A percentile compares a stretch with the other conserved stretches of the same genome.
Conservation (phyloP, 345 rosid species). For the Anacardium occidentale region DNA sequence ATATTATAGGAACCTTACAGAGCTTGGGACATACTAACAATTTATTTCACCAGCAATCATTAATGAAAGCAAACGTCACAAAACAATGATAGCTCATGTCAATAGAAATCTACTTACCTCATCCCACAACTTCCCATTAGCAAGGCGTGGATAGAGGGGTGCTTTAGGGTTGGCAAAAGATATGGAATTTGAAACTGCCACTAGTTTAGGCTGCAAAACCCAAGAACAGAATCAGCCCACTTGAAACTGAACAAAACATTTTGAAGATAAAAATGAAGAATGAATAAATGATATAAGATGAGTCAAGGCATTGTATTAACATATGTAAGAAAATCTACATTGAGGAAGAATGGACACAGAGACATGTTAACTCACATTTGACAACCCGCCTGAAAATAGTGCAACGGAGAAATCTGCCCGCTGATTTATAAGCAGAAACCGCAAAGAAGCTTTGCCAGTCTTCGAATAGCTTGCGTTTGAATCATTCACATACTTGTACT, state of each 20-base stretch:
- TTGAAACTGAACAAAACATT: slow-evolving; percentile 1
- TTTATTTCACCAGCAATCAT: background rate
- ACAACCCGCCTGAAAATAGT: slow-evolving; percentile 61
- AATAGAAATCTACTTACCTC: slow-evolving; percentile 53
- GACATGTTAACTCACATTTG: slow-evolving; percentile 42
- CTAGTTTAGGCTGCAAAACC: slow-evolving; percentile 68
- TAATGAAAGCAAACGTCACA: background rate
- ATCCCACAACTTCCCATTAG: slow-evolving; percentile 87
- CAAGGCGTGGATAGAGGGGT: slow-evolving; percentile 88
- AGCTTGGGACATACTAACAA: background rate
- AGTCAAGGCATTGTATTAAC: background rate
- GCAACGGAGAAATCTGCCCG: slow-evolving; percentile 90
- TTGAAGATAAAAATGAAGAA: background rate
- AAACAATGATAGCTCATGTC: background rate
- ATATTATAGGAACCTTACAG: background rate
- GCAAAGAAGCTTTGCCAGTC: slow-evolving; percentile 58
- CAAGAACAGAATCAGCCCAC: slow-evolving; percentile 23
- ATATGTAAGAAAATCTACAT: background rate
- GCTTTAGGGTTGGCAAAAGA: slow-evolving; percentile 77
- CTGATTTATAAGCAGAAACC: slow-evolving; percentile 82
- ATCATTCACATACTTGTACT: slow-evolving; percentile 68
- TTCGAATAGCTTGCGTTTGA: slow-evolving; percentile 42
- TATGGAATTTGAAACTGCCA: slow-evolving; percentile 62
- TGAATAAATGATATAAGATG: background rate
- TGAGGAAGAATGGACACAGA: background rate